phyloP scores from a whole-genome alignment of 352 stramenopile genomes.

The Plasmopara muralis region DNA sequence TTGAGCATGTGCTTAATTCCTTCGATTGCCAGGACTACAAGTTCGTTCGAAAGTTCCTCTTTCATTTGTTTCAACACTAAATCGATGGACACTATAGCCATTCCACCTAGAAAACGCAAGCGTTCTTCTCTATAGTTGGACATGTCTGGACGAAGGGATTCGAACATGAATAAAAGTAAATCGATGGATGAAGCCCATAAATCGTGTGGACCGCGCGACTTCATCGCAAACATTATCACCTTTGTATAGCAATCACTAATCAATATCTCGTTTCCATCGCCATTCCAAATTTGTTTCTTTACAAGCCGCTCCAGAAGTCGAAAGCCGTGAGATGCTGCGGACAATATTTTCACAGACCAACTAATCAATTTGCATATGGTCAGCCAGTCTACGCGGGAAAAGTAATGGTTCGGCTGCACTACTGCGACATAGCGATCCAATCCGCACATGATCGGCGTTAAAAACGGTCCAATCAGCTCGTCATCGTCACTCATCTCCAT shows the following conservation, averaged over 20 bases:
- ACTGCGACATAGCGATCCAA: conserved; percentile 32
- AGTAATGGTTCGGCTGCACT: conserved; percentile 24
- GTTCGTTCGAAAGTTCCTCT: conserved; percentile 35
- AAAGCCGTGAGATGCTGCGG: conserved; percentile 53
- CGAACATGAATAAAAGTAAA: conserved; percentile 50
- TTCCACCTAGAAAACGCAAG: conserved; percentile 50
- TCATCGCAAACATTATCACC: conserved; percentile 55
- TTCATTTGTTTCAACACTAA: conserved; percentile 31
- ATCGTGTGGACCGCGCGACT: conserved; percentile 20
- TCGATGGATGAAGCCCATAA: conserved; percentile 36
- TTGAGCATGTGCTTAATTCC: conserved; percentile 49
- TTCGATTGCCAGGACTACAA: conserved; percentile 36
- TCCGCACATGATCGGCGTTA: conserved; percentile 55
- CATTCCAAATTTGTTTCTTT: conserved; percentile 44
- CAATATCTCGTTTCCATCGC: conserved; percentile 41
- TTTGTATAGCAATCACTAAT: conserved; percentile 61
- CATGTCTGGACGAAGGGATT: conserved; percentile 29
- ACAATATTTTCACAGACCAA: conserved; percentile 36
- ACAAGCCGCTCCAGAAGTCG: conserved; percentile 59
- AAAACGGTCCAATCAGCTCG: conserved; percentile 51
- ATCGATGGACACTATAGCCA: conserved; percentile 44
- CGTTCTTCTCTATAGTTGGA: conserved; percentile 35
- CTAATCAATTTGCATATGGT: conserved; percentile 56
- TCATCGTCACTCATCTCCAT: conserved; percentile 59
- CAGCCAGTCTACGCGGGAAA: conserved; percentile 49